phyloP scores from a whole-genome alignment of 2,329 filamentous ascomycete genomes.

The Phaeosphaeria sp. region DNA sequence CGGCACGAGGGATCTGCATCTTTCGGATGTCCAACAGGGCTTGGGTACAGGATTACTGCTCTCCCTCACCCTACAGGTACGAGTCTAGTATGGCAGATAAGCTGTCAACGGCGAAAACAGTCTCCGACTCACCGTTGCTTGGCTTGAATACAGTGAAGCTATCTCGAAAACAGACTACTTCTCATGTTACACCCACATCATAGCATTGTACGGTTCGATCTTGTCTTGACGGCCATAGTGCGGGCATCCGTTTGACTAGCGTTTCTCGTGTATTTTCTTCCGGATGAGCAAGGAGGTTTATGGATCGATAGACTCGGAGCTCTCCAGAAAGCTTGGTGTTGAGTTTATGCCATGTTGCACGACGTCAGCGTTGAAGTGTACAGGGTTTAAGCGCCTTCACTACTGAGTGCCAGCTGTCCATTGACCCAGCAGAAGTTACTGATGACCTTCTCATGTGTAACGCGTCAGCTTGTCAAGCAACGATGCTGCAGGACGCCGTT shows the following conservation, averaged over 20 bases:
- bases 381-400: conserved; percentile 5
- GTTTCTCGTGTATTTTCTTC: conserved; percentile 6
- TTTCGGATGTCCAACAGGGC: conserved; percentile 6
- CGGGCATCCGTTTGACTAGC: conserved; percentile 25
- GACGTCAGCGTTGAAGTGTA: conserved; percentile 9
- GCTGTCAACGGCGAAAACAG: conserved; percentile 17
- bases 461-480: conserved; percentile 39
- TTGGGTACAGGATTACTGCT: conserved; percentile 3
- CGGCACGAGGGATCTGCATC: conserved; percentile 12
- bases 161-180: conserved; percentile 4
- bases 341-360: conserved; percentile 12
- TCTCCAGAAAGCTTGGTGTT: background rate
- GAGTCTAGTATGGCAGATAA: background rate
- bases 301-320: background rate
- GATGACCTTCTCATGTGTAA: conserved; percentile 15
- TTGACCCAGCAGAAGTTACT: background rate
- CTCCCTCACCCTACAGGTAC: conserved; percentile 3
- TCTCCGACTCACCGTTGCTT: conserved; percentile 25
- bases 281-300: background rate
- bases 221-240: conserved; percentile 14
- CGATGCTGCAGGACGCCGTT: conserved; percentile 26
- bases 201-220: conserved; percentile 27
- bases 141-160: conserved; percentile 11
- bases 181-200: conserved; percentile 5
- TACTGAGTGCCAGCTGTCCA: background rate